Conservation (phyloP, 306 rosid genomes). For the Sesbania bispinosa region DNA sequence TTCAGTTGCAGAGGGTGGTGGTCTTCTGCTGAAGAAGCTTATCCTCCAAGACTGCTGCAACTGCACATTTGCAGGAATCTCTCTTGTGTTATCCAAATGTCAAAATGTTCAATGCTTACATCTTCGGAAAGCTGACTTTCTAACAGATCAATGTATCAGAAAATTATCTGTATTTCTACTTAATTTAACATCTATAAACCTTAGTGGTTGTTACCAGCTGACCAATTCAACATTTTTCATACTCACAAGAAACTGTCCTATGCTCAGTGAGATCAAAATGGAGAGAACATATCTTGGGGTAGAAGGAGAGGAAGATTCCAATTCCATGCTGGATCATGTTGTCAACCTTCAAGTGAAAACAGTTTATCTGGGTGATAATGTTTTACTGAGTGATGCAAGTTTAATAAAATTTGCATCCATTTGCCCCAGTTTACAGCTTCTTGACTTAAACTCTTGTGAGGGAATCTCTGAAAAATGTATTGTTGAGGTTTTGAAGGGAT, state of each 20-base stretch:
- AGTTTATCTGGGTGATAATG: conserved; percentile 44
- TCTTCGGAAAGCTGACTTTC: conserved; percentile 44
- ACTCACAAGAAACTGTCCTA: conserved; percentile 52
- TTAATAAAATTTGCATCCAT: conserved; percentile 34
- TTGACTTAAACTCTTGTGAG: conserved; percentile 46
- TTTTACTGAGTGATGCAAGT: conserved; percentile 27
- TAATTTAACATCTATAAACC: conserved; percentile 48
- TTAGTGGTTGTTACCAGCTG: conserved; percentile 40
- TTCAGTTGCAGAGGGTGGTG: conserved; percentile 45
- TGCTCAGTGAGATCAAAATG: conserved; percentile 55
- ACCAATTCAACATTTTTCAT: conserved; percentile 52
- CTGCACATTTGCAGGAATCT: conserved; percentile 52
- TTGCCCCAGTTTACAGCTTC: conserved; percentile 52
- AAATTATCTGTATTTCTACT: conserved; percentile 48
- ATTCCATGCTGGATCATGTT: not conserved
- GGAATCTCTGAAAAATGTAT: conserved; percentile 43
- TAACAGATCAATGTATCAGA: conserved; percentile 46
- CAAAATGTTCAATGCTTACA: conserved; percentile 47
- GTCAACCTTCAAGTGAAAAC: conserved; percentile 38
- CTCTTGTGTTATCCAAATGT: conserved; percentile 39
- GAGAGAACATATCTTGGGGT: conserved; percentile 41
- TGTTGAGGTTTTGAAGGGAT: conserved; percentile 41
- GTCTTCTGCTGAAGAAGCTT: conserved; percentile 49
- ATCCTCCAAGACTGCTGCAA: conserved; percentile 42
- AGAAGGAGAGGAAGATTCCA: conserved; percentile 22